Evolutionary conservation across 495 filamentous ascomycete species (phyloP).

Genomic region (Penicillium odoratum): DNA sequence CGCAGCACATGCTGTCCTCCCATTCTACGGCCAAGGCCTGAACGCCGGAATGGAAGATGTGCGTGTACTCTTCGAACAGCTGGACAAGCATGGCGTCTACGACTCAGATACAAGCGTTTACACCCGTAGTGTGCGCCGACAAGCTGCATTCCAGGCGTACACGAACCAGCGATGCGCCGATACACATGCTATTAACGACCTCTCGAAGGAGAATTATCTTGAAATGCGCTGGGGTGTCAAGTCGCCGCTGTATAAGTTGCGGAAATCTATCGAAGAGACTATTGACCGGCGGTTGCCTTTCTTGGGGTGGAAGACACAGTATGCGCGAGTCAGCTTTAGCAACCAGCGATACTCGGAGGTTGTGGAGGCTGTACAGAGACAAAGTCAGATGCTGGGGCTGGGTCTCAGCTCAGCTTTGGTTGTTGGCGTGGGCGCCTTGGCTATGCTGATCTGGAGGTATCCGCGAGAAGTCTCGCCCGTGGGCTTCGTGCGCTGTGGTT

Average conservation of each 20-base stretch:
- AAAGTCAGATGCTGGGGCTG: slow-evolving; percentile 60
- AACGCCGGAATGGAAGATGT: slow-evolving; percentile 87
- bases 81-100: slow-evolving; percentile 63
- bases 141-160: slow-evolving; percentile 70
- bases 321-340: slow-evolving; percentile 87
- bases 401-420: slow-evolving; percentile 32
- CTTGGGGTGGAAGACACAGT: slow-evolving; percentile 87
- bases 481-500: slow-evolving; percentile 8
- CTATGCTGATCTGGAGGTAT: slow-evolving; percentile 35
- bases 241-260: slow-evolving; percentile 67
- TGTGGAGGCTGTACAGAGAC: slow-evolving; percentile 60
- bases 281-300: slow-evolving; percentile 71
- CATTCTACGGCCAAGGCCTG: slow-evolving; percentile 90
- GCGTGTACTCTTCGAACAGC: slow-evolving; percentile 70
- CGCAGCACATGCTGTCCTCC: slow-evolving; percentile 96
- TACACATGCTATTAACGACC: slow-evolving; percentile 86
- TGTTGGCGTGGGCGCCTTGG: slow-evolving; percentile 23
- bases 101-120: slow-evolving; percentile 29
- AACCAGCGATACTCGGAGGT: slow-evolving; percentile 91
- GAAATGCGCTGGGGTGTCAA: slow-evolving; percentile 89
- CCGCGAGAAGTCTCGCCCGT: slow-evolving; percentile 24
- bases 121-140: slow-evolving; percentile 43
- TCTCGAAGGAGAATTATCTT: slow-evolving; percentile 86
- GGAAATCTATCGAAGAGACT: slow-evolving; percentile 86
- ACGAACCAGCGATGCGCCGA: slow-evolving; percentile 69